These are phyloP conservation scores for Pulveroboletus sp. DNA, from an alignment of 768 basidiomycete genomes.

Conservation along the genomic window DNA sequence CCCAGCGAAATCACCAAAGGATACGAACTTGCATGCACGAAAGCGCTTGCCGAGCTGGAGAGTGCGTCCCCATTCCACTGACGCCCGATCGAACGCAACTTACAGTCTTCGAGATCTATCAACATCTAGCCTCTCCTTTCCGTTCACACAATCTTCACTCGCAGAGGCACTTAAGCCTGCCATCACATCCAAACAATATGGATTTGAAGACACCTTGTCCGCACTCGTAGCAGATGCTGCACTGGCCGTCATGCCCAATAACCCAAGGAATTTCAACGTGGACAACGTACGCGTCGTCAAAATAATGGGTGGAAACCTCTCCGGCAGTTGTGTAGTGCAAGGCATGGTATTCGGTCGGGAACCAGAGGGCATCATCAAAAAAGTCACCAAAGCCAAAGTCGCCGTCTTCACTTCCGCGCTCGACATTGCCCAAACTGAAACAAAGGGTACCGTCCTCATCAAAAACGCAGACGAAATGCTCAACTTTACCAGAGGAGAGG, in stretches of 20 bases:
- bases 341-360: constrained; percentile 99
- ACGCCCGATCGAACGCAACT: constrained; percentile 9
- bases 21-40: constrained; percentile 85
- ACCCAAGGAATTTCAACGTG: constrained; percentile 91
- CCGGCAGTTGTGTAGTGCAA: constrained; percentile 80
- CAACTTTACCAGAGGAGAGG: constrained; percentile 94
- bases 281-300: constrained; percentile 98
- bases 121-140: constrained; percentile 62
- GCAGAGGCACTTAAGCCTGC: constrained; percentile 78
- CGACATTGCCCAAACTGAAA: constrained; percentile 95
- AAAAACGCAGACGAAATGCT: constrained; percentile 96
- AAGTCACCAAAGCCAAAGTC: constrained; percentile 82
- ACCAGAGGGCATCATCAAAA: constrained; percentile 87
- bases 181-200: constrained; percentile 97
- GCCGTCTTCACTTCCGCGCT: constrained; percentile 92
- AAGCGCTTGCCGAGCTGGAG: constrained; percentile 84
- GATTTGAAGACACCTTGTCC: constrained; percentile 79
- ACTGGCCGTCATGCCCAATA: constrained; percentile 83
- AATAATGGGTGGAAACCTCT: constrained; percentile 92
- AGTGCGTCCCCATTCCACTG: constrained; percentile 55
- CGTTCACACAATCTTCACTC: constrained; percentile 65
- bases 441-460: constrained; percentile 95
- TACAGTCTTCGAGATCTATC: constrained; percentile 53
- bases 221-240: constrained; percentile 90
- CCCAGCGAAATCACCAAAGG: constrained; percentile 94